These are phyloP conservation scores for Chrysopogon serrulatus DNA, from an alignment of 176 grass and related monocot genomes.

Conservation along the genomic window DNA sequence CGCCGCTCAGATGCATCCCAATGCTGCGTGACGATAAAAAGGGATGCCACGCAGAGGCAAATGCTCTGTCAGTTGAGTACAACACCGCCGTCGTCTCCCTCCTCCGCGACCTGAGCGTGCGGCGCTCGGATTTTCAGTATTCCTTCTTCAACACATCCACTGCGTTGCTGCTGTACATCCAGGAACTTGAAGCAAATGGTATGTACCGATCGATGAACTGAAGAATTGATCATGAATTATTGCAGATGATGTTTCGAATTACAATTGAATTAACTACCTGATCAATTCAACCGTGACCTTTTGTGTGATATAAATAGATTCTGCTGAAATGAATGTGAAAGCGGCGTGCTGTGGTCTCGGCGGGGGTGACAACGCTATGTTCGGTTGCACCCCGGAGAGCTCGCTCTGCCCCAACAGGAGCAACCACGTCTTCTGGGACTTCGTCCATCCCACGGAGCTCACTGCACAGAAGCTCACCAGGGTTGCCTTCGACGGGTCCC, in stretches of 20 bases:
- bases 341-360: background rate
- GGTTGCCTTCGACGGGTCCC: background rate
- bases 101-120: slow-evolving; percentile 15
- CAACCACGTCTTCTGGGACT: background rate
- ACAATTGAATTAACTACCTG: too few species aligned
- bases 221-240: too few species aligned
- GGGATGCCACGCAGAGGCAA: slow-evolving; percentile 39
- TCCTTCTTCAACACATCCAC: slow-evolving; percentile 40
- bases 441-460: background rate
- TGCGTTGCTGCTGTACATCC: slow-evolving; percentile 40
- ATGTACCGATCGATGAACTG: too few species aligned
- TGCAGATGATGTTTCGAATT: too few species aligned
- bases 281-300: too few species aligned
- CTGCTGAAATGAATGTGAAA: too few species aligned
- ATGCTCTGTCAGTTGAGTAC: slow-evolving; percentile 32
- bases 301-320: too few species aligned
- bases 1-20: slow-evolving; percentile 50
- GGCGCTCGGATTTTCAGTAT: slow-evolving; percentile 37
- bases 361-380: background rate
- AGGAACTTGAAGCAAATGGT: slow-evolving; percentile 31
- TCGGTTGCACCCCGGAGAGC: background rate
- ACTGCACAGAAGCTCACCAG: background rate
- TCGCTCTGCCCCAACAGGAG: background rate
- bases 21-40: slow-evolving; percentile 16
- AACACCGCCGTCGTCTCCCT: slow-evolving; percentile 36